Percentiles rank a stretch among this genome's conserved stretches.
Evolutionary conservation across 2,329 filamentous ascomycete species (phyloP).

Genomic region (Aspergillus aculeatinus): DNA sequence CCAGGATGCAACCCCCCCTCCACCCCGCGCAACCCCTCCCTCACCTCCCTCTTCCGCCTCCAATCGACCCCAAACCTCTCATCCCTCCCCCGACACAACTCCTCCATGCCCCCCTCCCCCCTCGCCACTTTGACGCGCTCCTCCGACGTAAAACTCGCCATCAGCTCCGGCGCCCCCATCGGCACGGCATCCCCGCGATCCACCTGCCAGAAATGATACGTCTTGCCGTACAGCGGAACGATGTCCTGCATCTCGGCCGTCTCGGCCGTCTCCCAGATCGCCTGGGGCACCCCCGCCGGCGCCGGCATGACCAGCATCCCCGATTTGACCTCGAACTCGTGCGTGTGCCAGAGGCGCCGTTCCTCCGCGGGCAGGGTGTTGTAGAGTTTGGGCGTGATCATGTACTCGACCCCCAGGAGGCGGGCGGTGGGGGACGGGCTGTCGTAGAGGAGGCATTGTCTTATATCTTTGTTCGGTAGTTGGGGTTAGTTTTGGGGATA

Average conservation of each 20-base stretch:
- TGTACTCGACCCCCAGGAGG: slow-evolving; percentile 84
- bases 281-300: slow-evolving; percentile 46
- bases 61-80: slow-evolving; percentile 54
- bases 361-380: slow-evolving; percentile 65
- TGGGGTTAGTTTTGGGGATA: not conserved
- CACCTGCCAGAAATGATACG: slow-evolving; percentile 83
- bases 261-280: slow-evolving; percentile 73
- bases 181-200: slow-evolving; percentile 68
- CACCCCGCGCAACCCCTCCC: slow-evolving; percentile 48
- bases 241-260: slow-evolving; percentile 78
- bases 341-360: slow-evolving; percentile 76
- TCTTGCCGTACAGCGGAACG: slow-evolving; percentile 74
- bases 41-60: slow-evolving; percentile 53
- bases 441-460: slow-evolving; percentile 86
- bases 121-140: slow-evolving; percentile 26
- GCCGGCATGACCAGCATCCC: slow-evolving; percentile 46
- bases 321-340: slow-evolving; percentile 51
- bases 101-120: slow-evolving; percentile 30
- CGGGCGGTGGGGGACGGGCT: slow-evolving; percentile 64
- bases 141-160: slow-evolving; percentile 56
- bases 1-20: slow-evolving; percentile 35
- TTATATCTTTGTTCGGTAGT: slow-evolving; percentile 55
- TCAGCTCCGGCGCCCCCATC: slow-evolving; percentile 61
- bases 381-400: slow-evolving; percentile 72
- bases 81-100: slow-evolving; percentile 53